These are phyloP conservation scores for Syzygium jambos DNA, from an alignment of 345 rosid genomes.

Conservation along the genomic window DNA sequence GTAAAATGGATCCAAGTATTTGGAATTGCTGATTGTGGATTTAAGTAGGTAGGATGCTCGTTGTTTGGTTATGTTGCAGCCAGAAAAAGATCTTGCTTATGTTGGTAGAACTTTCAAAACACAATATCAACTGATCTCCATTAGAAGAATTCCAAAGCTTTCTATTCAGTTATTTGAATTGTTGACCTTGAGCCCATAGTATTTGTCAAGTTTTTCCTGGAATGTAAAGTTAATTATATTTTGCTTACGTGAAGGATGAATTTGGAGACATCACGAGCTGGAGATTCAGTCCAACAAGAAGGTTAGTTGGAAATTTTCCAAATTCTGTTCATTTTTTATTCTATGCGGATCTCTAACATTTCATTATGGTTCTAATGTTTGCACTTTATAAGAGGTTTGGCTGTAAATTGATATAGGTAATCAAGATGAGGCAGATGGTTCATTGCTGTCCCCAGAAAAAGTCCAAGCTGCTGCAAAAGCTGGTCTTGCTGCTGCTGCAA, in stretches of 20 bases:
- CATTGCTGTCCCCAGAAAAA: conserved; percentile 52
- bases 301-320: conserved; percentile 19
- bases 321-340: not conserved
- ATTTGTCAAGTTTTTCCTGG: not conserved
- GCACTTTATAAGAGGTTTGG: conserved; percentile 25
- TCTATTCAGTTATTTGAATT: not conserved
- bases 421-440: conserved; percentile 42
- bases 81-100: not conserved
- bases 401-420: conserved; percentile 21
- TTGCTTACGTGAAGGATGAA: conserved; percentile 35
- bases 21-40: not conserved
- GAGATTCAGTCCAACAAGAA: conserved; percentile 38
- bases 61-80: not conserved
- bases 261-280: conserved; percentile 37
- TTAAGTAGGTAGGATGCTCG: not conserved
- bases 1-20: not conserved
- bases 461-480: conserved; percentile 73
- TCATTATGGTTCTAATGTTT: not conserved
- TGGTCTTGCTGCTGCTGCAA: conserved; percentile 95
- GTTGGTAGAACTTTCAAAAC: not conserved
- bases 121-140: not conserved
- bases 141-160: not conserved
- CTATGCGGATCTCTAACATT: not conserved
- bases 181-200: not conserved
- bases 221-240: not conserved